Base-by-base conservation (phyloP, 225 moss, liverwort and hornwort genomes). In the Physcomitrellopsis africana region DNA sequence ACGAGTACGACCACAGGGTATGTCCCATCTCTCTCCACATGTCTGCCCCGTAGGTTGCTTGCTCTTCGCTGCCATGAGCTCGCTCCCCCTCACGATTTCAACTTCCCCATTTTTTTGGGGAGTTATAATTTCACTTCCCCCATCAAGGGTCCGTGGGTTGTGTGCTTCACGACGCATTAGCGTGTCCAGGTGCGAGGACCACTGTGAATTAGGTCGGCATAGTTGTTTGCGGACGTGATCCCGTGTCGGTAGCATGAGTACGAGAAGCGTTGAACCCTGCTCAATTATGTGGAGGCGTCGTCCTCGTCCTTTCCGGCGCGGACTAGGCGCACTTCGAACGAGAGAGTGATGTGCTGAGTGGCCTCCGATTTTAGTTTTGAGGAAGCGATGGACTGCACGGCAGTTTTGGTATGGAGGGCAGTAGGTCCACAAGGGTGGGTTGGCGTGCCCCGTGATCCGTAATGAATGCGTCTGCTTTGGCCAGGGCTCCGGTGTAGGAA, bases 1-100 rank as follows among this genome's bases (percentile, higher is more conserved):
- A 72, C 57, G 89, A 89, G 80, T 89, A 89, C 74, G 87, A 89
- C 23, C 89, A 89, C 82, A 84, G 84, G 82, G 89, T 89, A 76
- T 46, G 62, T 65, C 9, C 13, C 48, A 16, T 48, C 19, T 29
- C n/a, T 2, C 41, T 32, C 9, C n/a, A 10, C n/a, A 63, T 19
- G 65, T 41, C 9, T 54, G 26, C n/a, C 11, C 27, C 37, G 48
- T 29, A 19, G n/a, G 29, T 37, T 56, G 47, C 27, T 24, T 9
- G 10, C 65, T 20, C 1, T 52, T 26, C 26, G 26, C 23, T 72
- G 37, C 41, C 22, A 46, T 58, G 53, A 54, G 20, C 27, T 70
- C 42, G 27, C 27, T 70, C 64, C 0, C 2, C 51, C 2, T 16
- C 42, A 2, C 20, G 9, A 23, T 49, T 67, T 60, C 24, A 14